A percentile compares a stretch with the other conserved stretches of the same genome.
Conservation (phyloP, 768 basidiomycete species). For the Chlorophyllum brunneum region DNA sequence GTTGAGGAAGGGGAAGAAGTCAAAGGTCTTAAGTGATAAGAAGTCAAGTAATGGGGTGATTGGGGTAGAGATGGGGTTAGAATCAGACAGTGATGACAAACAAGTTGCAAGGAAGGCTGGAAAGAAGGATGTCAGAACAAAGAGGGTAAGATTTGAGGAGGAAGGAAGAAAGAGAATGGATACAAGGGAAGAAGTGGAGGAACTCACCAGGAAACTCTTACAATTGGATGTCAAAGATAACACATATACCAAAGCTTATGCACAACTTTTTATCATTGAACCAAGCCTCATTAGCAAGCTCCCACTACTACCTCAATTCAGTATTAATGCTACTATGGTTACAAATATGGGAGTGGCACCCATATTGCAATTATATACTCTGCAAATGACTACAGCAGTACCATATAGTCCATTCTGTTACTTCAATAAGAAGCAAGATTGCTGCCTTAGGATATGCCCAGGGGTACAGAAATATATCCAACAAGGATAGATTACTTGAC, state of each 20-base stretch:
- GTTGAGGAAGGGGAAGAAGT: not conserved
- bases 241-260: not conserved
- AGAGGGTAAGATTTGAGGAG: not conserved
- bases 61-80: not conserved
- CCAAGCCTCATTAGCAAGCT: not conserved
- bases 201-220: slow-evolving; percentile 6
- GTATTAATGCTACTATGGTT: not conserved
- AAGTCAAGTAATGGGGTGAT: not conserved
- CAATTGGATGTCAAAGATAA: not conserved
- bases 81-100: not conserved
- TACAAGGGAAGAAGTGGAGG: slow-evolving; percentile 6
- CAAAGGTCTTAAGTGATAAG: not conserved
- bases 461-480: not conserved
- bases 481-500: not conserved
- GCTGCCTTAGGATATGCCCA: not conserved
- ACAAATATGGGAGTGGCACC: not conserved
- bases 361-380: not conserved
- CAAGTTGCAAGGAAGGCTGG: not conserved
- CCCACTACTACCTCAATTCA: not conserved
- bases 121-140: slow-evolving; percentile 9
- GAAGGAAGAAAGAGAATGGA: not conserved
- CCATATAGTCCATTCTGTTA: not conserved
- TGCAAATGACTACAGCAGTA: not conserved
- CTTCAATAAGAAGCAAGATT: not conserved
- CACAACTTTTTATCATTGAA: not conserved